These are phyloP conservation scores for Pascua sp. DNA, from an alignment of 1,284 basidiomycete genomes.

Conservation along the genomic window DNA sequence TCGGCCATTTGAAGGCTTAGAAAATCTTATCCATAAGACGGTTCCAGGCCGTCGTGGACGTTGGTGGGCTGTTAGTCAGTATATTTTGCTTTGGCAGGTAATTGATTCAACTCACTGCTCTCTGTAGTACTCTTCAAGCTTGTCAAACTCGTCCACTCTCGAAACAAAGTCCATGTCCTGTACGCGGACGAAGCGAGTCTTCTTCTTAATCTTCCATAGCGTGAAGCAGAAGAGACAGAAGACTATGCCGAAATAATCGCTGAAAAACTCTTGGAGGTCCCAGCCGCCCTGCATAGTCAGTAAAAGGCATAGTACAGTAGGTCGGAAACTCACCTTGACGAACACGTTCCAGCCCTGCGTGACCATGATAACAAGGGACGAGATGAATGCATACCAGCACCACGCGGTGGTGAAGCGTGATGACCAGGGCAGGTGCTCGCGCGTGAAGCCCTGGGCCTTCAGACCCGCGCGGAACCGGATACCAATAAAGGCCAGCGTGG, in stretches of 20 bases:
- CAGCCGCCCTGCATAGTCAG: constrained; percentile 20
- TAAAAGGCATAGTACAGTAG: too few species aligned
- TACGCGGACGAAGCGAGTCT: constrained; percentile 5
- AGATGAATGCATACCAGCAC: constrained; percentile 17
- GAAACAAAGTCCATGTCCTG: constrained; percentile 5
- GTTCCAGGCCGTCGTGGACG: constrained; percentile 1
- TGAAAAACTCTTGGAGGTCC: constrained; percentile 18
- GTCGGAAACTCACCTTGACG: too few species aligned
- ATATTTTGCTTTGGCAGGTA: background rate
- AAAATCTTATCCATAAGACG: constrained; percentile 4
- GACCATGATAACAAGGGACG: constrained; percentile 25
- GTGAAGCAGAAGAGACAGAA: background rate
- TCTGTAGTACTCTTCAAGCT: constrained; percentile 1
- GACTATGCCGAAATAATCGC: constrained; percentile 17
- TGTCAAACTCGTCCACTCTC: constrained; percentile 2
- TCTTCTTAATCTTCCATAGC: constrained; percentile 12
- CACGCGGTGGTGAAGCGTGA: constrained; percentile 15
- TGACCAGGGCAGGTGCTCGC: constrained; percentile 11
- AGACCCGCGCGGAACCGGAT: constrained; percentile 31
- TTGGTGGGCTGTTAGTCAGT: background rate
- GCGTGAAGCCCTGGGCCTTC: constrained; percentile 27
- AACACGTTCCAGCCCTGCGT: constrained; percentile 24
- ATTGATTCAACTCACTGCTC: background rate
- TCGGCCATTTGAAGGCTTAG: too few species aligned
- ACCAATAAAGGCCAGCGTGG: constrained; percentile 46